Evolutionary conservation across 2,329 filamentous ascomycete genomes (phyloP).

Genomic region (Ophiostoma sp.): DNA sequence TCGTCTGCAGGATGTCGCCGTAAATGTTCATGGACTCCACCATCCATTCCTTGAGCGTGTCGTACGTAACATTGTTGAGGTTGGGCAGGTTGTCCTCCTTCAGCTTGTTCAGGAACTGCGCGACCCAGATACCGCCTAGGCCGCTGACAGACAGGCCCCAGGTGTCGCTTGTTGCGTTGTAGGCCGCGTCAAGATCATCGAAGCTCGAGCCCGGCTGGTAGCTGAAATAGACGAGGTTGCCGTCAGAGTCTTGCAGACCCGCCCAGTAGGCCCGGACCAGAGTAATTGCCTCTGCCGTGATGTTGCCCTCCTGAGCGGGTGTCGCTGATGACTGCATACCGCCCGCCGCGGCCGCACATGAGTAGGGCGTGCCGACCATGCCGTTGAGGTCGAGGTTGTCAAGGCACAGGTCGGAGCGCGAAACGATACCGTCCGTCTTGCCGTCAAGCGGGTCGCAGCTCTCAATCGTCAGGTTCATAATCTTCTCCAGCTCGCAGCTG

Average conservation of each 20-base stretch:
- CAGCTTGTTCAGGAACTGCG: conserved; percentile 23
- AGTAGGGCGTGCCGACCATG: conserved; percentile 47
- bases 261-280: conserved; percentile 39
- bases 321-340: neutral
- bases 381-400: conserved; percentile 47
- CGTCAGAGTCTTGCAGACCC: conserved; percentile 41
- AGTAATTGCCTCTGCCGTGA: conserved; percentile 24
- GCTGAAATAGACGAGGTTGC: conserved; percentile 39
- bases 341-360: conserved; percentile 17
- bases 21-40: conserved; percentile 49
- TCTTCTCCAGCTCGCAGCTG: conserved; percentile 36
- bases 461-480: conserved; percentile 28
- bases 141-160: conserved; percentile 33
- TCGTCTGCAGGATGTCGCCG: conserved; percentile 47
- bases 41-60: conserved; percentile 53
- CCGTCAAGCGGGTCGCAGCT: conserved; percentile 32
- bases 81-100: neutral
- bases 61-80: conserved; percentile 51
- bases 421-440: conserved; percentile 31
- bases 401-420: conserved; percentile 41
- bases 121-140: conserved; percentile 39
- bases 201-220: conserved; percentile 39
- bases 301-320: conserved; percentile 13
- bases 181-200: conserved; percentile 1
- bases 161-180: conserved; percentile 33